These are phyloP conservation scores for Peronospora farinosa DNA, from an alignment of 352 stramenopile species.

Conservation along the genomic window DNA sequence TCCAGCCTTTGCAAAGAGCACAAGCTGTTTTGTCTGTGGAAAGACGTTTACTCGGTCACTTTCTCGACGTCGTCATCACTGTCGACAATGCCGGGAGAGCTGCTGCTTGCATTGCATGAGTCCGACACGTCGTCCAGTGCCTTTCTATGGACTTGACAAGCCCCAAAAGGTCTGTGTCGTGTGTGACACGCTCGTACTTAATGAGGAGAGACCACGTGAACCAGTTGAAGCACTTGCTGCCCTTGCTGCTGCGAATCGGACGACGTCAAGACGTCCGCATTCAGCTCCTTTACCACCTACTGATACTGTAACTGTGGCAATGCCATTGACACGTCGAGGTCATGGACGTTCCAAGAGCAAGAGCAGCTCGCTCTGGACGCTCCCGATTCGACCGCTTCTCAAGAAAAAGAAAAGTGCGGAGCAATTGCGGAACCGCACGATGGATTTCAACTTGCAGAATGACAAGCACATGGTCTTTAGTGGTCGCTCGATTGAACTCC, in stretches of 20 bases:
- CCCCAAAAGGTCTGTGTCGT: slow-evolving; percentile 56
- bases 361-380: slow-evolving; percentile 34
- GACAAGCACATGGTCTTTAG: slow-evolving; percentile 34
- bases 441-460: slow-evolving; percentile 36
- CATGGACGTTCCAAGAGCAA: slow-evolving; percentile 27
- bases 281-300: slow-evolving; percentile 27
- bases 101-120: slow-evolving; percentile 53
- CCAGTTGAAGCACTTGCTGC: slow-evolving; percentile 14
- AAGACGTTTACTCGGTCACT: slow-evolving; percentile 31
- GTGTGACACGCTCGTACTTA: slow-evolving; percentile 43
- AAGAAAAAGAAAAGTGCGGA: slow-evolving; percentile 47
- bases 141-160: slow-evolving; percentile 29
- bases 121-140: slow-evolving; percentile 28
- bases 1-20: slow-evolving; percentile 32
- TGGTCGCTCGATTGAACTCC: slow-evolving; percentile 31
- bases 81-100: slow-evolving; percentile 56
- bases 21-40: slow-evolving; percentile 37
- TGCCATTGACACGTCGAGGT: slow-evolving; percentile 11
- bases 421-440: slow-evolving; percentile 40
- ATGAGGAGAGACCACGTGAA: slow-evolving; percentile 7
- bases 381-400: slow-evolving; percentile 44
- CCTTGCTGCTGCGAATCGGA: slow-evolving; percentile 9
- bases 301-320: slow-evolving; percentile 5
- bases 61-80: slow-evolving; percentile 49
- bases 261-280: slow-evolving; percentile 19